Evolutionary conservation across 345 rosid genomes (phyloP), one percentile per base, ranked within the genome.

Genomic region (Syzygium aqueum): DNA sequence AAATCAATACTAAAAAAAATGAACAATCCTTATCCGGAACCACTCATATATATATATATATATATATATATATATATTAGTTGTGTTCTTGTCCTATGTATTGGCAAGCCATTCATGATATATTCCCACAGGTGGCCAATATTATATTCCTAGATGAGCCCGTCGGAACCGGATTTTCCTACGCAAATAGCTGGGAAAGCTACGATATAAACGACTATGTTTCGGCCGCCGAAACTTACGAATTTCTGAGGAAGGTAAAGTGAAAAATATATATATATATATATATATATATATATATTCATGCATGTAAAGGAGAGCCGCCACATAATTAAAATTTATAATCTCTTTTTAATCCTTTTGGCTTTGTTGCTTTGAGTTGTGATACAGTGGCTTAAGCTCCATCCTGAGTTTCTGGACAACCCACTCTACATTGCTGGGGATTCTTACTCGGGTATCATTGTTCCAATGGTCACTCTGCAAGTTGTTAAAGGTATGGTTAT

Each of bases 131-230:
- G 91, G 89, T 90, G 86, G 89, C 92, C 23, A 92, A 84, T 13
- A 77, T 92, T 11, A 88, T 92, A 61, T 92, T 91, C 53, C 40
- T 92, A 84, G 92, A 91, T 65, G 57, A 89, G 15, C 94, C 94
- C 2, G 89, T 86, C 9, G 93, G 94, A 5, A 88, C 94, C 9
- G 93, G 92, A 67, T 91, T 92, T 85, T 92, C 92, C 7, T 92
- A 92, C 52, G 85, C 94, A 10, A 92, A 86, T 1, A 91, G 56
- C 19, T 84, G 53, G 87, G 43, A 84, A 50, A 87, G 85, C 2
- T 87, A 89, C 37, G 8, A 65, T 5, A 3, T 25, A 7, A 57
- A 53, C 11, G 94, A 91, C 27, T 78, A 88, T 5, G 19, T 87
- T 23, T 63, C 86, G 2, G 49, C 88, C 0, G 22, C 77, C 43